A percentile compares a stretch with the other conserved stretches of the same genome.
phyloP scores from a whole-genome alignment of 2,329 filamentous ascomycete genomes.

The Tympanopsis confertula region DNA sequence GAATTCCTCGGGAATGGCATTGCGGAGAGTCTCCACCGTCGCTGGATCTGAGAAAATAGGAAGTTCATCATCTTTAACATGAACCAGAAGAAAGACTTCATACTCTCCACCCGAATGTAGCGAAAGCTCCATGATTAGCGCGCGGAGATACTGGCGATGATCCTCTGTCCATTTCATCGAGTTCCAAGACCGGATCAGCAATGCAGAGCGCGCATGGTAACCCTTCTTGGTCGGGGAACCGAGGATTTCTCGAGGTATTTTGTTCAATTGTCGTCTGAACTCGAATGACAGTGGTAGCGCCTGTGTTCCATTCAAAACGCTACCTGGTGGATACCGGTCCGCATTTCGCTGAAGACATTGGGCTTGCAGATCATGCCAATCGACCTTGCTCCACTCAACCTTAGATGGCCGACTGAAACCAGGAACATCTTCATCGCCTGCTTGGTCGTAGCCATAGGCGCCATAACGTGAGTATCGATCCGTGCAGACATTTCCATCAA shows the following conservation, averaged over 20 bases:
- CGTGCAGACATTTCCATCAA: conserved; percentile 51
- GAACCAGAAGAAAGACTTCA: conserved; percentile 45
- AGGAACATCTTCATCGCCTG: conserved; percentile 3
- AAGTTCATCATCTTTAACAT: conserved; percentile 42
- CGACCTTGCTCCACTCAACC: conserved; percentile 11
- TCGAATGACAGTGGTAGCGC: too few species aligned
- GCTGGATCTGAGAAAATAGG: conserved; percentile 39
- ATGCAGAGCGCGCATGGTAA: conserved; percentile 29
- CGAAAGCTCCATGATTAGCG: conserved; percentile 47
- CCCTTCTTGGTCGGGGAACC: conserved; percentile 1
- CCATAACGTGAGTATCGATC: conserved; percentile 54
- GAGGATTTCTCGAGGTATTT: too few species aligned
- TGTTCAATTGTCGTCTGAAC: too few species aligned
- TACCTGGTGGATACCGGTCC: conserved; percentile 33
- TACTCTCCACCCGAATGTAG: conserved; percentile 50
- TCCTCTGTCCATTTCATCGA: conserved; percentile 46
- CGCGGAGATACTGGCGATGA: conserved; percentile 45
- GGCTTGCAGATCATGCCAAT: conserved; percentile 10
- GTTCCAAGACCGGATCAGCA: conserved; percentile 47
- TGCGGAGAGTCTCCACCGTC: conserved; percentile 36
- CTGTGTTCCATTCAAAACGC: too few species aligned
- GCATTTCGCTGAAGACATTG: conserved; percentile 28
- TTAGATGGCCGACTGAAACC: conserved; percentile 3
- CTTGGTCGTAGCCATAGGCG: conserved; percentile 41
- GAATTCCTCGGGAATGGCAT: conserved; percentile 49